Base-by-base conservation (phyloP, 306 rosid species). In the Begonia peltatifolia region DNA sequence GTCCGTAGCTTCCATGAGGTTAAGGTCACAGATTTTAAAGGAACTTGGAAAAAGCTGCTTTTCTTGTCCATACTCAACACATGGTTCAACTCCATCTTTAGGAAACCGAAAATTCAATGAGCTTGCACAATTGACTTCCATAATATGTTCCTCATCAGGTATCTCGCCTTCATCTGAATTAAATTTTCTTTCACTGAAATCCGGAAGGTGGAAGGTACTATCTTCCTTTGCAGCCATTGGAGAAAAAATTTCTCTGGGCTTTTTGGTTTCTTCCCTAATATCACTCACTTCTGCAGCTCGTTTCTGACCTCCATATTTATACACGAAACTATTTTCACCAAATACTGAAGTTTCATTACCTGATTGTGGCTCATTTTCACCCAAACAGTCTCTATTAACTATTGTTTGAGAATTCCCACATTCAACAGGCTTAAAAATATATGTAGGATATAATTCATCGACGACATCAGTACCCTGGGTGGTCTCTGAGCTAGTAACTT, bases 11-110 rank as follows among this genome's bases (percentile, higher is more conserved):
- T 74, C 90, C 65, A 82, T 84, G 66, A 89, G 95, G 77, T 89
- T 84, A 52, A 89, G 95, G 79, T 89, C 97, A 61, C 96, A 87
- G 50, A 87, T 87, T 76, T 87, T 87, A 73, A 80, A 89, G 11
- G 97, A 82, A 74, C 73, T 65, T 0, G 83, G 74, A 73, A 78
- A 76, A 5, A 65, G 66, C 66, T 80, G 87, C 59, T 78, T 89
- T 66, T 78, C 83, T 63, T 74, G 87, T 50, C 84, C 69, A 69
- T 73, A 80, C 46, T 58, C 72, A 9, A 77, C 67, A 65, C 74
- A 75, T 8, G 69, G 54, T 52, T 74, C 78, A 63, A 61, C 76
- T 61, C 68, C 77, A 18, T 59, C 77, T 55, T 65, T 74, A 14
- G 57, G 42, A 58, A 77, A 79, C 65, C 71, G 81, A 63, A 73